Conservation (phyloP, 2,329 filamentous ascomycete genomes). For the Penicillium nordicum region DNA sequence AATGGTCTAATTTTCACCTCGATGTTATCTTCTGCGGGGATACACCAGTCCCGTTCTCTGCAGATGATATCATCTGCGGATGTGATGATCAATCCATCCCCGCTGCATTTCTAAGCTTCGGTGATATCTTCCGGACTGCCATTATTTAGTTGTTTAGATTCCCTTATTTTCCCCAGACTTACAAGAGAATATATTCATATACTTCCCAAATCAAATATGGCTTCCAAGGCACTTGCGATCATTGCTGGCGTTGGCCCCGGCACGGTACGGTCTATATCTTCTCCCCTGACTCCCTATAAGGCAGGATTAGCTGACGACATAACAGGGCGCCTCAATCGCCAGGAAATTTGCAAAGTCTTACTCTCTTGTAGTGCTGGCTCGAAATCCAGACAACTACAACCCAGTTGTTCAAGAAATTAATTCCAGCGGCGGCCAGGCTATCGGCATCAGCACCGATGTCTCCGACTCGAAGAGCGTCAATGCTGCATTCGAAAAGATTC, state of each 20-base stretch:
- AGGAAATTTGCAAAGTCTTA: constrained; percentile 58
- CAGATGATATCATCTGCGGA: constrained; percentile 22
- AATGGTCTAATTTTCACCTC: not conserved
- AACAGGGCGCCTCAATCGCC: constrained; percentile 56
- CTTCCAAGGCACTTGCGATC: constrained; percentile 43
- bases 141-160: constrained; percentile 10
- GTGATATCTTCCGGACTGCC: not conserved
- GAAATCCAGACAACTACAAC: constrained; percentile 56
- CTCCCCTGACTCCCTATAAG: not conserved
- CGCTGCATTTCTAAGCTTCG: constrained; percentile 26
- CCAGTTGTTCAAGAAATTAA: constrained; percentile 59
- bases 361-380: constrained; percentile 57
- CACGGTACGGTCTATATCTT: constrained; percentile 31
- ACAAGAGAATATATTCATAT: not conserved
- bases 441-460: constrained; percentile 60
- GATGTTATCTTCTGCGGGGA: not conserved
- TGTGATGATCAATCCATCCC: constrained; percentile 26
- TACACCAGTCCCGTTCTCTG: constrained; percentile 8
- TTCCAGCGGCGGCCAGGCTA: constrained; percentile 53
- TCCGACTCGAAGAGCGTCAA: constrained; percentile 52
- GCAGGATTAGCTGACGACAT: constrained; percentile 39
- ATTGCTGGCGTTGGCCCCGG: constrained; percentile 49
- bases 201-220: constrained; percentile 21
- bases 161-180: not conserved
- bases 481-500: constrained; percentile 53